These are phyloP conservation scores for Pichia membranifaciens DNA, from an alignment of 805 yeast species.

Conservation along the genomic window DNA sequence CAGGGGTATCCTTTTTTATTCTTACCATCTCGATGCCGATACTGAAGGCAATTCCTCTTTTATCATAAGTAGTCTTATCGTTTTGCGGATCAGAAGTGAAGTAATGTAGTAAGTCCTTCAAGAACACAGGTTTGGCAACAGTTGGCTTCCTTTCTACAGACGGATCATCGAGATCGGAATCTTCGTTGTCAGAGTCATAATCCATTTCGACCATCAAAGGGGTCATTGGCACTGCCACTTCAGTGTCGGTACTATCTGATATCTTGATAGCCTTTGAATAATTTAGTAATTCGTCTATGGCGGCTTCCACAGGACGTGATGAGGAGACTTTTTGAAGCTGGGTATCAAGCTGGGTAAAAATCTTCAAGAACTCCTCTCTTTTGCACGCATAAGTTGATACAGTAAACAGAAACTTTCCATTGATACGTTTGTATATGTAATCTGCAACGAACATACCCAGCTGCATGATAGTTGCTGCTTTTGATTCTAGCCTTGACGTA, in stretches of 20 bases:
- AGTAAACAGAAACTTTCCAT: constrained; percentile 30
- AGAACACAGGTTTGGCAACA: constrained; percentile 53
- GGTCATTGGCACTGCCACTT: neutral
- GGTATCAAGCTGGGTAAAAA: neutral
- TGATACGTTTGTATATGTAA: constrained; percentile 31
- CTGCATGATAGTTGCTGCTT: constrained; percentile 38
- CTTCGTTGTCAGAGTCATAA: constrained; percentile 31
- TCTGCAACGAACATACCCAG: constrained; percentile 59
- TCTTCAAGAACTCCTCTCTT: constrained; percentile 14
- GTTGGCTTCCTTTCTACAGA: constrained; percentile 32
- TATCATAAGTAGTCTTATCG: constrained; percentile 43
- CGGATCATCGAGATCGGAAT: constrained; percentile 46
- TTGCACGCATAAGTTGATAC: constrained; percentile 20
- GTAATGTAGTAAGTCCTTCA: constrained; percentile 64
- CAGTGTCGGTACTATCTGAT: neutral
- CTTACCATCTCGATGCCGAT: constrained; percentile 56
- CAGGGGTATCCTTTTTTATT: constrained; percentile 60
- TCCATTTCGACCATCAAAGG: constrained; percentile 14
- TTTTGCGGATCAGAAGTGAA: constrained; percentile 40
- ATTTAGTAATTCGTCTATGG: neutral
- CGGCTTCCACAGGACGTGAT: constrained; percentile 10
- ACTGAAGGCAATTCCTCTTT: constrained; percentile 43
- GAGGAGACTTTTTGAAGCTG: neutral
- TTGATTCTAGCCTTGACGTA: constrained; percentile 49
- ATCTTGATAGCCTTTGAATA: neutral